Evolutionary conservation across 495 filamentous ascomycete genomes (phyloP), one percentile per base, ranked within the genome.

Genomic region (Podospora australis): DNA sequence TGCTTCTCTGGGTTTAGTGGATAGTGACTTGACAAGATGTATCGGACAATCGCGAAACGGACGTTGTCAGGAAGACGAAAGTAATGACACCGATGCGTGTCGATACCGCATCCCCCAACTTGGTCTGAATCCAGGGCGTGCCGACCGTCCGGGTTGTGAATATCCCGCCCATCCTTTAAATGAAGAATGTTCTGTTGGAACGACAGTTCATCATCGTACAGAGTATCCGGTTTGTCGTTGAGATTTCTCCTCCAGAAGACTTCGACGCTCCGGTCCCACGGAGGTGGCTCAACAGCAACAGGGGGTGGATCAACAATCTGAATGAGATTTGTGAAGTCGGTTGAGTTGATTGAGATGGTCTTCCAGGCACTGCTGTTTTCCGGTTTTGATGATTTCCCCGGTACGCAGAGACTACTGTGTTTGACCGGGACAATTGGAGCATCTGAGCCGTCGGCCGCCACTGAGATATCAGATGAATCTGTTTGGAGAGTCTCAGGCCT

Each of bases 241-340:
- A 44, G 23, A 10, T 34, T 38, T 35, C 52, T 26, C 22, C 46
- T 52, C 54, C 55, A 64, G 35, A 55, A 23, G 1, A 62, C 36
- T 16, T 66, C 60, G 20, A 62, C 54, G 7, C 44, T 60, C 6
- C 63, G 60, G 39, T 66, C 60, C 60, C 63, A 66, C 1, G 60
- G 54, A 0, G 58, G 58, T 0, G 28, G 50, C 21, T 48, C 41
- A 5, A 28, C 39, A 5, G 40, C n/a, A 9, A 17, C 13, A 8
- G 36, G 21, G 2, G 1, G 1, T 1, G 14, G 29, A n/a, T n/a
- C n/a, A n/a, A n/a, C n/a, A n/a, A n/a, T n/a, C n/a, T n/a, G n/a
- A n/a, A n/a, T n/a, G n/a, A n/a, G n/a, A n/a, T n/a, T n/a, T n/a
- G n/a, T n/a, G n/a, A n/a, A n/a, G n/a, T n/a, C n/a, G n/a, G n/a